A percentile compares a stretch with the other conserved stretches of the same genome.
phyloP scores from a whole-genome alignment of 192 early-diverging fungal species.

The Umbelopsis sp. region DNA sequence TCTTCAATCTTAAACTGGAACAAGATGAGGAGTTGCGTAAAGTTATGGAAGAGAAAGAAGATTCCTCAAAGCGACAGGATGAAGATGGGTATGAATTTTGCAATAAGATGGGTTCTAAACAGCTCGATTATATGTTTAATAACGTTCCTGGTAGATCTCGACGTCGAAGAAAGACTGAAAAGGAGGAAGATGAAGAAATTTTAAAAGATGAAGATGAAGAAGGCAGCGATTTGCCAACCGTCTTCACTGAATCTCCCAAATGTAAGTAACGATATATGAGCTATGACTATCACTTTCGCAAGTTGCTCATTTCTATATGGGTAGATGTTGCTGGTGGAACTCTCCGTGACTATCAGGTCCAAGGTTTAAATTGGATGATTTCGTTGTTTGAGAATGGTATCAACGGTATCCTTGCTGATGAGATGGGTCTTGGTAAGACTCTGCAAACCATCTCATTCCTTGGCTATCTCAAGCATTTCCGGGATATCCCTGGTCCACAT shows the following conservation, averaged over 20 bases:
- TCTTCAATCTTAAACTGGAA: constrained; percentile 57
- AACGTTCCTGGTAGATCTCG: constrained; percentile 61
- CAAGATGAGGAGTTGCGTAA: constrained; percentile 60
- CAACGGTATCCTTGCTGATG: constrained; percentile 98
- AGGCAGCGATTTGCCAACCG: constrained; percentile 52
- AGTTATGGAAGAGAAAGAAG: constrained; percentile 51
- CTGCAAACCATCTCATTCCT: constrained; percentile 96
- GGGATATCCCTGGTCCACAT: constrained; percentile 82
- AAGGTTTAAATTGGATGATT: constrained; percentile 98
- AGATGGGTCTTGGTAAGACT: constrained; percentile 98
- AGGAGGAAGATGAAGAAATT: constrained; percentile 96
- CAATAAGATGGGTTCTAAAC: no score
- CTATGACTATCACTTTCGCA: no score
- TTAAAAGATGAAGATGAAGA: constrained; percentile 77
- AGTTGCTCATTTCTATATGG: neutral
- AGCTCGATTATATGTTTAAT: no score
- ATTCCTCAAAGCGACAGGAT: constrained; percentile 32
- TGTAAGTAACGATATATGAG: constrained; percentile 52
- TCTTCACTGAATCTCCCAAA: constrained; percentile 88
- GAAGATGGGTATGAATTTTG: constrained; percentile 42
- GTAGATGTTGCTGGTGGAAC: constrained; percentile 87
- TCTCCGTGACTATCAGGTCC: constrained; percentile 95
- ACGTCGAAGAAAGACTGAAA: constrained; percentile 92
- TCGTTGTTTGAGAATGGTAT: constrained; percentile 96
- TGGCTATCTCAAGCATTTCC: constrained; percentile 89